phyloP scores from a whole-genome alignment of 371 early-diverging fungal species.

The Mortierella sp. region DNA sequence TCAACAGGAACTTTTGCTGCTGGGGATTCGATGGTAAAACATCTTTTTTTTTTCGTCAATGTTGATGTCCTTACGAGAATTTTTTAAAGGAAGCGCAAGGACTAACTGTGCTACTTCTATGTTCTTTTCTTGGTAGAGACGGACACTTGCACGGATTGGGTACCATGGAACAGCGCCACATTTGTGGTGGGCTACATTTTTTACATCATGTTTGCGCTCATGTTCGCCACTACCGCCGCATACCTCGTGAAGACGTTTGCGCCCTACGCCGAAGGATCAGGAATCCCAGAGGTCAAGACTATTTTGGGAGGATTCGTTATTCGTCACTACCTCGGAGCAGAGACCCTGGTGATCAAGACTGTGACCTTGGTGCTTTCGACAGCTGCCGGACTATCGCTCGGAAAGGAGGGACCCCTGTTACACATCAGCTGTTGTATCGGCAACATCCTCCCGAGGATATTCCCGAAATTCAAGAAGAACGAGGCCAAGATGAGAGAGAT shows the following conservation, averaged over 20 bases:
- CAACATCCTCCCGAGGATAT: slow-evolving; percentile 82
- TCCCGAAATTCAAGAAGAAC: slow-evolving; percentile 76
- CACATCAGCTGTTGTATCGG: slow-evolving; percentile 85
- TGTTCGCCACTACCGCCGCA: slow-evolving; percentile 62
- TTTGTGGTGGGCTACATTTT: slow-evolving; percentile 49
- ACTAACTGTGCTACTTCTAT: neutral
- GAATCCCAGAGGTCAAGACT: slow-evolving; percentile 88
- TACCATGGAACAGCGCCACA: slow-evolving; percentile 64
- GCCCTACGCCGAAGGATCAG: slow-evolving; percentile 84
- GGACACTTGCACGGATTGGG: slow-evolving; percentile 64
- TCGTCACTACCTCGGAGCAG: slow-evolving; percentile 78
- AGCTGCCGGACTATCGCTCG: slow-evolving; percentile 81
- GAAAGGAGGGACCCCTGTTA: slow-evolving; percentile 89
- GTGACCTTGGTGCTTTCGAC: slow-evolving; percentile 74
- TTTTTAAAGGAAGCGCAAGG: neutral
- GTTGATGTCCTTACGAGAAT: too few relatives aligned
- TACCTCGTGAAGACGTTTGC: slow-evolving; percentile 76
- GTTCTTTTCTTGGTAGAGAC: slow-evolving; percentile 26
- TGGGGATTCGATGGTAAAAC: slow-evolving; percentile 76
- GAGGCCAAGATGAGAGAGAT: slow-evolving; percentile 85
- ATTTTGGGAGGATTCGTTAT: slow-evolving; percentile 90
- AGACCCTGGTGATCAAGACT: slow-evolving; percentile 80
- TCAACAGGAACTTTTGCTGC: slow-evolving; percentile 93
- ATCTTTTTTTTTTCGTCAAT: slow-evolving; percentile 13
- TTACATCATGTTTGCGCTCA: slow-evolving; percentile 61